Evolutionary conservation across 2,329 filamentous ascomycete genomes (phyloP), one percentile per base, ranked within the genome.

Genomic region (Scedosporium minutisporum): DNA sequence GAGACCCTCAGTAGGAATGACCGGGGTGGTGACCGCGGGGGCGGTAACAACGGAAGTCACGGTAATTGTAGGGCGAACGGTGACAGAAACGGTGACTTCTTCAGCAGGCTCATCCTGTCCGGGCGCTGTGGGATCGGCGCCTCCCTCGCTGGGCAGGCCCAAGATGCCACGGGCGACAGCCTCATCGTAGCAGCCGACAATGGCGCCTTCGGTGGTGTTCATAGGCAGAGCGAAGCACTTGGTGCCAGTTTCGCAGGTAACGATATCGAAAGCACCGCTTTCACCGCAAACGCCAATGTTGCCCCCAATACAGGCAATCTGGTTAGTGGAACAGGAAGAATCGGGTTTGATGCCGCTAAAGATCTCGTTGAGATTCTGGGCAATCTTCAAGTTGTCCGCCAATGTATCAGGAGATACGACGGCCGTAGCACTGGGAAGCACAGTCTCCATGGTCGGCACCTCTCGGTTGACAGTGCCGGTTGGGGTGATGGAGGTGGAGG

Each of bases 201-300:
- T 69, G 9, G 83, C 80, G 3, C 82, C 83, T 0, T 68, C 67
- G 0, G 75, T 75, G 10, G 71, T 77, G 44, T 75, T 77, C 75
- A 84, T 78, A 0, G 84, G 84, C 65, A 86, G 69, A 1, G 81
- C 84, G 58, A 78, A 80, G 70, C 84, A 87, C 58, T 73, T 70
- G 57, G 71, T 69, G 9, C 71, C 72, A 0, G 46, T 51, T 33
- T 71, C 73, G 48, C 78, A 78, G 9, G 70, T 64, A 0, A 66
- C 68, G 18, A 84, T 75, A 3, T 71, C 67, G 66, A 81, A 86
- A 0, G 67, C 68, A 18, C 78, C 78, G 4, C 65, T 63, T 23
- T 65, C 62, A 29, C 71, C 70, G 67, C 84, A 87, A 14, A 69
- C 69, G n/a, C 75, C 82, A 4, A 80, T 67, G 59, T 78, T 75